A percentile compares a stretch with the other conserved stretches of the same genome.
phyloP scores from a whole-genome alignment of 116 monocot genomes.

The Dioscorea cayenensis region DNA sequence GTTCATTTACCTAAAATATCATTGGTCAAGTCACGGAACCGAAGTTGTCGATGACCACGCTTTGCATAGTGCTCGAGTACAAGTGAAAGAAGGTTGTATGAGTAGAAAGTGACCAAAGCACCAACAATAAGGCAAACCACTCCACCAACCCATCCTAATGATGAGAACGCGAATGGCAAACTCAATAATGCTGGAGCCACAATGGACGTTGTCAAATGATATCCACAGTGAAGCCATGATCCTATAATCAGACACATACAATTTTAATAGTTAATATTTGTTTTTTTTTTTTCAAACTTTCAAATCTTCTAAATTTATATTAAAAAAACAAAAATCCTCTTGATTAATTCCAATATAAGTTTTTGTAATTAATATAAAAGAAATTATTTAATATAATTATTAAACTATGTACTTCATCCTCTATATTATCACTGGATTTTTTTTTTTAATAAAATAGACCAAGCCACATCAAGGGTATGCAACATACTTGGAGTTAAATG shows the following conservation, averaged over 20 bases:
- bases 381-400: no score
- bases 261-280: no score
- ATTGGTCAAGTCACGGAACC: slow-evolving; percentile 86
- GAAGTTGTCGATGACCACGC: slow-evolving; percentile 65
- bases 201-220: slow-evolving; percentile 91
- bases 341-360: no score
- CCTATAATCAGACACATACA: slow-evolving; percentile 22
- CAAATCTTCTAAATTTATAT: no score
- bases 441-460: no score
- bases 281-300: no score
- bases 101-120: slow-evolving; percentile 83
- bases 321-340: no score
- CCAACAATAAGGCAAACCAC: slow-evolving; percentile 40
- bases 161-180: slow-evolving; percentile 74
- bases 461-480: no score
- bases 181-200: slow-evolving; percentile 88
- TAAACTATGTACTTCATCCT: no score
- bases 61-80: slow-evolving; percentile 80
- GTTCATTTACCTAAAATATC: slow-evolving; percentile 54
- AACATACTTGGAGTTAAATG: no score
- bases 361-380: no score
- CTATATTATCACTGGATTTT: no score
- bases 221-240: slow-evolving; percentile 94
- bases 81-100: slow-evolving; percentile 87
- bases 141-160: slow-evolving; percentile 70